Conservation (phyloP, 2,329 filamentous ascomycete species). For the Graphium sp. region DNA sequence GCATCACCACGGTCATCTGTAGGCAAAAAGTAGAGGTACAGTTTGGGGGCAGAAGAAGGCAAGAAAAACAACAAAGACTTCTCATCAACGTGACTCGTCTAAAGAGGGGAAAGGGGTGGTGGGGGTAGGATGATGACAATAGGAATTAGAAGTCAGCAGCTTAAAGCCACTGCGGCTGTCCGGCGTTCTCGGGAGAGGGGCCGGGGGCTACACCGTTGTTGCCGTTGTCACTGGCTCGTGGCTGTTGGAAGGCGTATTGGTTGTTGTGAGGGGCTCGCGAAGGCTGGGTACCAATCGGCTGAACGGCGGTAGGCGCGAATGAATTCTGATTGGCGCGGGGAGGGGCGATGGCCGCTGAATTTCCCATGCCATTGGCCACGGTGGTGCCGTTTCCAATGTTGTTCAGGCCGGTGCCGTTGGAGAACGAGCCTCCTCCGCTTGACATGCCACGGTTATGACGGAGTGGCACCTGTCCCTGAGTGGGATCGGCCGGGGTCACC, state of each 20-base stretch:
- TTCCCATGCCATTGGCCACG: slow-evolving; percentile 1
- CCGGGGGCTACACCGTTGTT: slow-evolving; percentile 14
- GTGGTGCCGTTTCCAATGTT: slow-evolving; percentile 9
- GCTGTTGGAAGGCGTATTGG: slow-evolving; percentile 2
- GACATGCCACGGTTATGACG: slow-evolving; percentile 27
- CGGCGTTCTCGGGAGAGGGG: slow-evolving; percentile 14
- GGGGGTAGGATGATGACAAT: not conserved
- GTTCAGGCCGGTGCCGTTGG: slow-evolving; percentile 14
- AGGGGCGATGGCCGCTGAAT: not conserved
- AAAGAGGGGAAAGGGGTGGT: slow-evolving; percentile 3
- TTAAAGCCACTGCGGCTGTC: slow-evolving; percentile 9
- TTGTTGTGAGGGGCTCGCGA: too few species aligned
- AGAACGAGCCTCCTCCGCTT: slow-evolving; percentile 18
- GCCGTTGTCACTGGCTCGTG: slow-evolving; percentile 2
- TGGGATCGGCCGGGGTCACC: slow-evolving; percentile 32
- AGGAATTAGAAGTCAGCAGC: not conserved
- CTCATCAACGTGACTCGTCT: not conserved
- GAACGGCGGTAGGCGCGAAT: slow-evolving; percentile 1
- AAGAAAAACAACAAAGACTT: not conserved
- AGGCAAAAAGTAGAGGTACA: too few species aligned
- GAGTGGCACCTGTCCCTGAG: slow-evolving; percentile 34
- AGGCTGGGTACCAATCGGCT: slow-evolving; percentile 3
- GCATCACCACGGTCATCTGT: too few species aligned
- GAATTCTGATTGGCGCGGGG: slow-evolving; percentile 1
- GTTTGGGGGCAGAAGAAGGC: not conserved